A percentile compares a stretch with the other conserved stretches of the same genome.
Evolutionary conservation across 2,329 filamentous ascomycete genomes (phyloP).

Genomic region (Cytospora schulzeri): DNA sequence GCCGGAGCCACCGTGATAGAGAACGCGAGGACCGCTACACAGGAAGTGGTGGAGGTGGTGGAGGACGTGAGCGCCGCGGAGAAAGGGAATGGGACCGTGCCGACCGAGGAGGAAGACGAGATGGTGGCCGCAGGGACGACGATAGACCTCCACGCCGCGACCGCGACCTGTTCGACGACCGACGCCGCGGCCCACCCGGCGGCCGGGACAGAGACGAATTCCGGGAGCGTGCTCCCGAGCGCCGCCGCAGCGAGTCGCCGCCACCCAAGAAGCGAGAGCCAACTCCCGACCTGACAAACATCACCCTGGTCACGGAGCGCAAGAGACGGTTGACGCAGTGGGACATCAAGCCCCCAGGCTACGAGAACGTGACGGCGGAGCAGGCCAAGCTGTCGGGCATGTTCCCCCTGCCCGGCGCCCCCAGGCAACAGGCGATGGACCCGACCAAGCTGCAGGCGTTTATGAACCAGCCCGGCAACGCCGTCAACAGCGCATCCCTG

Average conservation of each 20-base stretch:
- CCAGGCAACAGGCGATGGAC: constrained; percentile 93
- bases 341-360: constrained; percentile 98
- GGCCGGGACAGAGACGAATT: constrained; percentile 49
- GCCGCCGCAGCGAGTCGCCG: constrained; percentile 75
- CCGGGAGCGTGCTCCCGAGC: constrained; percentile 54
- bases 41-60: constrained; percentile 38
- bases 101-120: constrained; percentile 55
- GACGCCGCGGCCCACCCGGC: constrained; percentile 48
- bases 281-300: constrained; percentile 89
- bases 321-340: constrained; percentile 95
- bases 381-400: constrained; percentile 98
- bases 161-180: constrained; percentile 65
- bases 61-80: constrained; percentile 50
- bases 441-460: constrained; percentile 92
- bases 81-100: constrained; percentile 42
- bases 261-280: constrained; percentile 90
- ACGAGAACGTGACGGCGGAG: constrained; percentile 97
- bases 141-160: constrained; percentile 55
- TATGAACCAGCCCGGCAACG: constrained; percentile 82
- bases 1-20: constrained; percentile 86
- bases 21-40: constrained; percentile 93
- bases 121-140: constrained; percentile 67
- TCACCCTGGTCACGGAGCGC: constrained; percentile 79
- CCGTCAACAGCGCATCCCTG: constrained; percentile 73
- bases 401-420: constrained; percentile 96